phyloP scores from a whole-genome alignment of 805 yeast genomes.

The Candida ipomoeae region DNA sequence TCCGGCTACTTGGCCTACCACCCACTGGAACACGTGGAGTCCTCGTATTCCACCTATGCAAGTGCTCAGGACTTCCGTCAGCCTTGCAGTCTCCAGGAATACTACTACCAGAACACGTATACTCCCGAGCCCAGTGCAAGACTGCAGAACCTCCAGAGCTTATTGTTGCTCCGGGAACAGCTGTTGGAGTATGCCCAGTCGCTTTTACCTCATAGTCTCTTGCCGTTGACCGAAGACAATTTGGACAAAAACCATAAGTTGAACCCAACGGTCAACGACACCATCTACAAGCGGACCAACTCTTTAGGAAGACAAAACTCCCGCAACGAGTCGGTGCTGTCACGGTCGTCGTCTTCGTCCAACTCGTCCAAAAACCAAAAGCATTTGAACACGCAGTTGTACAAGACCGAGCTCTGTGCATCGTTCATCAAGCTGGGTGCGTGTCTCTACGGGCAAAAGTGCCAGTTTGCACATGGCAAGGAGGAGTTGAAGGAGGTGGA shows the following conservation, averaged over 20 bases:
- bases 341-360: constrained; percentile 5
- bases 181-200: constrained; percentile 21
- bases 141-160: constrained; percentile 5
- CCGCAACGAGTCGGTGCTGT: constrained; percentile 11
- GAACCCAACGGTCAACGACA: not conserved
- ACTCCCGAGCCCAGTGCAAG: not conserved
- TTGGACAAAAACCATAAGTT: constrained; percentile 15
- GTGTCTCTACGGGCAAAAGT: constrained; percentile 87
- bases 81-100: constrained; percentile 8
- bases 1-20: not conserved
- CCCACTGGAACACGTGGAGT: not conserved
- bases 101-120: not conserved
- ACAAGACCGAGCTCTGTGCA: constrained; percentile 88
- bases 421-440: constrained; percentile 61
- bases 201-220: constrained; percentile 23
- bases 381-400: constrained; percentile 57
- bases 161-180: constrained; percentile 22
- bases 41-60: not conserved
- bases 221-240: constrained; percentile 37
- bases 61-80: constrained; percentile 6
- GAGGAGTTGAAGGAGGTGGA: constrained; percentile 68
- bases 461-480: constrained; percentile 92
- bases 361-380: constrained; percentile 6
- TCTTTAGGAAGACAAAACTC: constrained; percentile 4
- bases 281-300: not conserved